A percentile compares a stretch with the other conserved stretches of the same genome.
These are phyloP conservation scores for maize (Zea mays) DNA, from an alignment of 176 grass and related monocot genomes.

Conservation along the genomic window DNA sequence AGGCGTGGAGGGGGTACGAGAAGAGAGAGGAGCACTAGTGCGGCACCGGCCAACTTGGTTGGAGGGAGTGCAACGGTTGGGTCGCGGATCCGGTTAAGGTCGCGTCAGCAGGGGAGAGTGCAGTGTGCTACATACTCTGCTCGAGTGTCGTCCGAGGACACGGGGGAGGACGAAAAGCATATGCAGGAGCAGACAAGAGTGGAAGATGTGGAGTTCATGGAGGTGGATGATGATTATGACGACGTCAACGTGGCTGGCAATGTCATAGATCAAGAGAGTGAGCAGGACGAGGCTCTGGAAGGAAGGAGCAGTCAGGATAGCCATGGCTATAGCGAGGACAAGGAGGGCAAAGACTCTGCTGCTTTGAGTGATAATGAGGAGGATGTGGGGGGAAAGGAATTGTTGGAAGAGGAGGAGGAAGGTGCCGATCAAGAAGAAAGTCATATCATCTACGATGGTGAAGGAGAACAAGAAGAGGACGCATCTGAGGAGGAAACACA, in stretches of 20 bases:
- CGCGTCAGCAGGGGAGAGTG: not conserved
- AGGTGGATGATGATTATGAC: not conserved
- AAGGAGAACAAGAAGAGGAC: not conserved
- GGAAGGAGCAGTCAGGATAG: not conserved
- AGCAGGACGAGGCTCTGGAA: not conserved
- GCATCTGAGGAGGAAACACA: not conserved
- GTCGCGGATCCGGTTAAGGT: slow-evolving; percentile 18
- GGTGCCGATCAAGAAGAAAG: slow-evolving; percentile 4
- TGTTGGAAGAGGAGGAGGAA: not conserved
- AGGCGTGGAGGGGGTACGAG: not conserved
- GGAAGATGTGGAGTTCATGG: not conserved
- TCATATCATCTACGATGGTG: not conserved
- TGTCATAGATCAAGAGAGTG: not conserved
- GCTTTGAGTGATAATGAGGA: not conserved
- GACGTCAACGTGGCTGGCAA: not conserved
- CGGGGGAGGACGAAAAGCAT: not conserved
- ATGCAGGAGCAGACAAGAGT: not conserved
- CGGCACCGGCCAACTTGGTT: not conserved
- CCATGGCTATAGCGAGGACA: not conserved
- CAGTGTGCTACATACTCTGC: not conserved
- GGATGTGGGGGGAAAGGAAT: slow-evolving; percentile 4
- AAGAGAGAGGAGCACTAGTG: not conserved
- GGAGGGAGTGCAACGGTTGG: not conserved
- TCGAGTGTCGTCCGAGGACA: not conserved
- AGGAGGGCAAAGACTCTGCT: not conserved